Evolutionary conservation across 2,329 filamentous ascomycete species (phyloP), one percentile per base, ranked within the genome.

Genomic region (Plectosphaerella cucumerina): DNA sequence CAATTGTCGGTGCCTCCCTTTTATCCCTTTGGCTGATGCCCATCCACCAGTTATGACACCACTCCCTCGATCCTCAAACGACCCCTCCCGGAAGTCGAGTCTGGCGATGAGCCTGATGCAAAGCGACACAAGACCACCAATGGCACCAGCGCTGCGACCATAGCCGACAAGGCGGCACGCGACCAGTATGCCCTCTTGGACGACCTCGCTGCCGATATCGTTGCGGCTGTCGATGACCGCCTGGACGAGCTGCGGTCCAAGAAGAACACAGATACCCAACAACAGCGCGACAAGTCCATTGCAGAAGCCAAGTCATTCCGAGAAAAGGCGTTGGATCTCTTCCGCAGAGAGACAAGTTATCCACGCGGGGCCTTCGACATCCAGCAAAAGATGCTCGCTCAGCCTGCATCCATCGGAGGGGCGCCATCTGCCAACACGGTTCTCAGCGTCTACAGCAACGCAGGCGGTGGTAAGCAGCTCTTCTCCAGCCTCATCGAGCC

Each of bases 401-500:
- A 66, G 62, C 26, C 26, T 31, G 26, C 26, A 5, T 8, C 12
- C 26, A 31, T 31, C 12, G 74, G 57, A 66, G 79, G 57, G 68
- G 79, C 52, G 15, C 12, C 45, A 14, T 20, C 33, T n/a, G 42
- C 33, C 20, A 50, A 48, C 50, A 78, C 84, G 15, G 85, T 93
- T 6, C 73, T 97, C 52, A 93, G 89, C 1, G 74, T 96, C 1
- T 86, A 85, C 58, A 90, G 89, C 50, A 87, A 85, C 58, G 87
- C 87, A 39, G 84, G 86, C 2, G 84, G 84, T 44, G 80, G 88
- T 34, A 86, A 85, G 59, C 88, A 93, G 53, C 74, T 97, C 4
- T 97, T 94, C 65, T 96, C 93, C 4, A 96, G 92, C 66, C 74
- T 96, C 47, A 89, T 70, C 9, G n/a, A 20, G n/a, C 53, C 26